Conservation (phyloP, 768 basidiomycete species). For the Agrocybe chaxingu region DNA sequence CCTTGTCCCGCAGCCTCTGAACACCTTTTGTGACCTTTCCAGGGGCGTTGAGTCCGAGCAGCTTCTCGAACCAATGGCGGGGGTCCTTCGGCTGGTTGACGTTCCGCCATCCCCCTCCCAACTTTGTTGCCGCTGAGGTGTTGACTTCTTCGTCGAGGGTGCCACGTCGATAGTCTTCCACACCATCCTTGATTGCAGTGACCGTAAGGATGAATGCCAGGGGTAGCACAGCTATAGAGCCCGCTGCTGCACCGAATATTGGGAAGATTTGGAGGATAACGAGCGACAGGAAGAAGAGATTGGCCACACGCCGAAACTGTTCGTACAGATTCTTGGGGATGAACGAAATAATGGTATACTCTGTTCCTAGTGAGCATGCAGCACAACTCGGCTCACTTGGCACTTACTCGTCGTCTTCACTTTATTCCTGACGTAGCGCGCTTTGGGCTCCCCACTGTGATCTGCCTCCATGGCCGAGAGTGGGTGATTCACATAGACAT, state of each 20-base stretch:
- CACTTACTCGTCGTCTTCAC: conserved; percentile 88
- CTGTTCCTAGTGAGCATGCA: conserved; percentile 30
- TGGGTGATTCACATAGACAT: conserved; percentile 78
- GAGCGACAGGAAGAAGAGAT: conserved; percentile 86
- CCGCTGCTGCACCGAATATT: conserved; percentile 84
- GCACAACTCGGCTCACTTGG: no score
- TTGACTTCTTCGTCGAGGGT: conserved; percentile 90
- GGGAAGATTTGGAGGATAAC: conserved; percentile 88
- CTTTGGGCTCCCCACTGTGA: conserved; percentile 69
- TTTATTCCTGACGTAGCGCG: conserved; percentile 87
- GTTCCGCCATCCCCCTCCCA: conserved; percentile 82
- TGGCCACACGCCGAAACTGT: conserved; percentile 91
- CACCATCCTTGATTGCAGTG: conserved; percentile 92
- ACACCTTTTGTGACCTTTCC: conserved; percentile 84
- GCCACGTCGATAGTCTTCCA: conserved; percentile 94
- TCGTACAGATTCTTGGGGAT: conserved; percentile 93
- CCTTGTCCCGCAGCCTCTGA: conserved; percentile 75
- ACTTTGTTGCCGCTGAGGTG: conserved; percentile 87
- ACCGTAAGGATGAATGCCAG: conserved; percentile 83
- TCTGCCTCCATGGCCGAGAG: conserved; percentile 65
- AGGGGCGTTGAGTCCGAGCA: conserved; percentile 69
- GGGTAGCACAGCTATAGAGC: conserved; percentile 80
- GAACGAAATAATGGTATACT: conserved; percentile 90
- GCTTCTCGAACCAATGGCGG: conserved; percentile 68
- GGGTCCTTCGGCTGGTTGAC: conserved; percentile 82